Evolutionary conservation across 345 rosid species (phyloP).

Genomic region (Hibiscus trionum): DNA sequence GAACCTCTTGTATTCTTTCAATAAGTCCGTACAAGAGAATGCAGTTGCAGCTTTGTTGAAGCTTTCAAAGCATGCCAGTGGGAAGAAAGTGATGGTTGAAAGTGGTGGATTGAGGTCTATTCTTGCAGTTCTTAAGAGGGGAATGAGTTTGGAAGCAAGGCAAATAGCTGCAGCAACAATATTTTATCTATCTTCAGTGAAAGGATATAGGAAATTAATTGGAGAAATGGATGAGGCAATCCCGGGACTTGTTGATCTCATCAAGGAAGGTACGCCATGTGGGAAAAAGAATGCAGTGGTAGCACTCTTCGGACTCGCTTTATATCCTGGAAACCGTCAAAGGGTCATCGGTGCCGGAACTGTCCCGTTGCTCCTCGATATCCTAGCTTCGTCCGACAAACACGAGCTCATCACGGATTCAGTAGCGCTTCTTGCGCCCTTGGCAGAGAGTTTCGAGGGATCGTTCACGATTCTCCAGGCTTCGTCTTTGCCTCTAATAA

Average conservation of each 20-base stretch:
- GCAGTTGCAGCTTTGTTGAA: slow-evolving; percentile 59
- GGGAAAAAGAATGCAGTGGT: slow-evolving; percentile 66
- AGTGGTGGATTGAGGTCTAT: slow-evolving; percentile 47
- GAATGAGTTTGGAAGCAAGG: slow-evolving; percentile 50
- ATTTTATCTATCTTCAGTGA: slow-evolving; percentile 60
- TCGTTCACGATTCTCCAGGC: slow-evolving; percentile 36
- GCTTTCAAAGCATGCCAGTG: slow-evolving; percentile 50
- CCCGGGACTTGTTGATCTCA: slow-evolving; percentile 46
- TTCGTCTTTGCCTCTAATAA: slow-evolving; percentile 33
- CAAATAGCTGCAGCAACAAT: slow-evolving; percentile 60
- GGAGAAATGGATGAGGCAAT: slow-evolving; percentile 53
- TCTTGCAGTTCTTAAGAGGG: slow-evolving; percentile 43
- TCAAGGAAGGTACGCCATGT: slow-evolving; percentile 39
- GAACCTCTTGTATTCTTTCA: slow-evolving; percentile 28
- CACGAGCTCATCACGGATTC: slow-evolving; percentile 49
- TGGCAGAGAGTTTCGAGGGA: slow-evolving; percentile 49
- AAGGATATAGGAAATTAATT: slow-evolving; percentile 41
- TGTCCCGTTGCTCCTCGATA: slow-evolving; percentile 38
- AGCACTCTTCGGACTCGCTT: slow-evolving; percentile 47
- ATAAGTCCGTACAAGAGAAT: slow-evolving; percentile 40
- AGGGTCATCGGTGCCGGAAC: slow-evolving; percentile 49
- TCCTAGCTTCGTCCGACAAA: slow-evolving; percentile 31
- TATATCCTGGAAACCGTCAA: slow-evolving; percentile 36
- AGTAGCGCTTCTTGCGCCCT: slow-evolving; percentile 50
- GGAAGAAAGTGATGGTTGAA: slow-evolving; percentile 46